Conservation (phyloP, 2,329 filamentous ascomycete species). For the Geoglossum cookeanum region DNA sequence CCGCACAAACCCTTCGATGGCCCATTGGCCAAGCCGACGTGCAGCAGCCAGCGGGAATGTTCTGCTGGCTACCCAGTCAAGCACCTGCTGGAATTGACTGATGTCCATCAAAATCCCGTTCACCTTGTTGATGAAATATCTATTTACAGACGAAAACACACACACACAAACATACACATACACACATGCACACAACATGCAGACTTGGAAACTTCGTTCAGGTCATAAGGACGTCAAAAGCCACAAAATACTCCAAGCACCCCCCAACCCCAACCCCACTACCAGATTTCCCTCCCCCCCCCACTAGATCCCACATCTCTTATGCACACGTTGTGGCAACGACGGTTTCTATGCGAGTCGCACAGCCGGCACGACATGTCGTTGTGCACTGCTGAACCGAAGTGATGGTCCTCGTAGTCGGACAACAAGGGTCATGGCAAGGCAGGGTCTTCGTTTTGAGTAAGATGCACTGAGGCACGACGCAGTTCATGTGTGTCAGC, state of each 20-base stretch:
- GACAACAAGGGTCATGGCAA: conserved; percentile 2
- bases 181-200: no score
- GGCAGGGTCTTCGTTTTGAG: not conserved
- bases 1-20: not conserved
- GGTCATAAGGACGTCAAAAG: not conserved
- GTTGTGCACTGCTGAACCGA: conserved; percentile 2
- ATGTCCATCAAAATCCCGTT: no score
- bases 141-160: no score
- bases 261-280: no score
- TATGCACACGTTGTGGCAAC: not conserved
- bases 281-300: no score
- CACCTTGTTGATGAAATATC: no score
- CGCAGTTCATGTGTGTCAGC: not conserved
- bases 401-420: conserved; percentile 2
- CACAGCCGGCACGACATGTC: conserved; percentile 4
- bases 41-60: not conserved
- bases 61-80: not conserved
- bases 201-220: no score
- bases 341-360: not conserved
- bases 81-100: not conserved
- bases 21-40: not conserved
- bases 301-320: not conserved
- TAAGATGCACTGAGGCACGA: conserved; percentile 3
- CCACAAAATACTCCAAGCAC: no score
- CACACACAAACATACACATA: no score